phyloP scores from a whole-genome alignment of 1,139 yeast species.

The Geotrichum europaeum region DNA sequence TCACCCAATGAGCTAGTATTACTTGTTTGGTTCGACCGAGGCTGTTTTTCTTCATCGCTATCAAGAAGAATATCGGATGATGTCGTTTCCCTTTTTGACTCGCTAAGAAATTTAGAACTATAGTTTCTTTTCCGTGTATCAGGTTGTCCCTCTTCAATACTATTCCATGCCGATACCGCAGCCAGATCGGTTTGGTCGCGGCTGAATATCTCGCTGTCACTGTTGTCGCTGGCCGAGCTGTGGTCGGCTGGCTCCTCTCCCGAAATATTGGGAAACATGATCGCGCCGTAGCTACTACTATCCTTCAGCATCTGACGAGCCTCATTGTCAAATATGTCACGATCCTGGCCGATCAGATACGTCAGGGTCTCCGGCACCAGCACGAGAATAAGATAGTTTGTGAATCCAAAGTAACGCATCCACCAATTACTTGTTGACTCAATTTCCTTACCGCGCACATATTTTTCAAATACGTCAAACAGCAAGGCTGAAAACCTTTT shows the following conservation, averaged over 20 bases:
- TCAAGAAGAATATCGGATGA: background rate
- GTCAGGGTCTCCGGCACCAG: constrained; percentile 8
- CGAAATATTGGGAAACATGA: constrained; percentile 2
- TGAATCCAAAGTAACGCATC: constrained; percentile 10
- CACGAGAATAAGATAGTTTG: constrained; percentile 8
- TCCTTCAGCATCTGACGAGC: constrained; percentile 6
- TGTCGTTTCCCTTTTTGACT: background rate
- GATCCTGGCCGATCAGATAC: constrained; percentile 2
- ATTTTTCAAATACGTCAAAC: background rate
- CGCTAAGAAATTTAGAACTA: background rate
- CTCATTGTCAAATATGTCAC: background rate
- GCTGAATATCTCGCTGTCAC: background rate
- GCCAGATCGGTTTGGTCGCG: background rate
- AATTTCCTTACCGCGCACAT: background rate
- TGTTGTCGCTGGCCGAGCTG: background rate
- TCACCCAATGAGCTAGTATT: background rate
- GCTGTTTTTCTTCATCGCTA: background rate
- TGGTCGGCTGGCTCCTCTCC: background rate
- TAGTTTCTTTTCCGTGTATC: background rate
- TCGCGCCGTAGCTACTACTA: constrained; percentile 9
- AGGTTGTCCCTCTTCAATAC: background rate
- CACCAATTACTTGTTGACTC: constrained; percentile 3
- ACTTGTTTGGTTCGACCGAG: background rate
- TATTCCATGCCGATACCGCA: background rate
- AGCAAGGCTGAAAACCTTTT: background rate